phyloP scores from a whole-genome alignment of 257 asterid species.

The Orobanche coerulescens region DNA sequence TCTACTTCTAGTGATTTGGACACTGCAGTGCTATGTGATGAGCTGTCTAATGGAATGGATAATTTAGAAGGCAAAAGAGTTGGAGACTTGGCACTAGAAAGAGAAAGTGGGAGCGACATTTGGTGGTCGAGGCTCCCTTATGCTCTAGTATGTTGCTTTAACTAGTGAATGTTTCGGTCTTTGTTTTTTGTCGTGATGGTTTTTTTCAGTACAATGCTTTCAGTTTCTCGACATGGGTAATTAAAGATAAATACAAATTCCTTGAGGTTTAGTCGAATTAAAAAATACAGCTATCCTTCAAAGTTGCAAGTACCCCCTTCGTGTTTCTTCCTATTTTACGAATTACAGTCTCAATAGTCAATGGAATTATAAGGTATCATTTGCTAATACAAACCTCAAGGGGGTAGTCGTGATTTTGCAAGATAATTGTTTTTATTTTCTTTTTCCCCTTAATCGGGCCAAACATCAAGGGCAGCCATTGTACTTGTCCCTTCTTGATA shows the following conservation, averaged over 20 bases:
- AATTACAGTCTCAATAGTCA: no score
- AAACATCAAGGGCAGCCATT: background rate
- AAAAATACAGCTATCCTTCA: background rate
- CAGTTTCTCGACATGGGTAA: background rate
- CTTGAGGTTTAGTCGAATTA: background rate
- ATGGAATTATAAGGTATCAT: no score
- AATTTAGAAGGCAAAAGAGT: conserved; percentile 25
- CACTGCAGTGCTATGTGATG: conserved; percentile 19
- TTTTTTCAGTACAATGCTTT: background rate
- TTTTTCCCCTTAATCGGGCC: background rate
- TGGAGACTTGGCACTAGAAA: conserved; percentile 20
- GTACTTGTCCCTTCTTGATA: background rate
- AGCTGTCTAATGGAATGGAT: conserved; percentile 27
- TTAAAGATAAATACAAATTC: background rate
- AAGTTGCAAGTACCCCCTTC: background rate
- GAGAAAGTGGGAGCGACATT: conserved; percentile 30
- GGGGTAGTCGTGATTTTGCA: background rate
- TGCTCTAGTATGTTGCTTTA: conserved; percentile 57
- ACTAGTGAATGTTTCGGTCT: background rate
- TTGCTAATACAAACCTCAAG: no score
- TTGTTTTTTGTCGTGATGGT: conserved; percentile 16
- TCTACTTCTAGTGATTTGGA: conserved; percentile 23
- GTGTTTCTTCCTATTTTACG: background rate
- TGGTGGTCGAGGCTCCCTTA: conserved; percentile 89
- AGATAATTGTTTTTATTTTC: background rate